Conservation (phyloP, 1,284 basidiomycete genomes). For the Exobasidium cylindrosporum region DNA sequence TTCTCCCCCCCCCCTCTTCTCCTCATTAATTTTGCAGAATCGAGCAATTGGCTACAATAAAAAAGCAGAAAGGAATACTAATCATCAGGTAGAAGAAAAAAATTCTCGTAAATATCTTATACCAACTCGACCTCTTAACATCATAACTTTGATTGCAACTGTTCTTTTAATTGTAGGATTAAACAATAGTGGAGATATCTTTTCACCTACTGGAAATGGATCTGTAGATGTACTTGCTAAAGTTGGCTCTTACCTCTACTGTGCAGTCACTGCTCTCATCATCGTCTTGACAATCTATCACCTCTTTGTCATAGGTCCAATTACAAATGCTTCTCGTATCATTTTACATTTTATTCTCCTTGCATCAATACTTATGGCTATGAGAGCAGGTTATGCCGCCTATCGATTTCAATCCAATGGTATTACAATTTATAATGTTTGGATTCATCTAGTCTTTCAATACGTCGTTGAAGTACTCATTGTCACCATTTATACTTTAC, state of each 20-base stretch:
- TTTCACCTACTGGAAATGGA: neutral
- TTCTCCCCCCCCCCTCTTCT: too few relatives aligned
- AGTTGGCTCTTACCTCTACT: neutral
- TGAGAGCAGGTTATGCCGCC: neutral
- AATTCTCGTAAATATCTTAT: neutral
- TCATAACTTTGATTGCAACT: neutral
- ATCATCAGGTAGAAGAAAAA: too few relatives aligned
- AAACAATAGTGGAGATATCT: neutral
- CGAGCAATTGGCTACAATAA: neutral
- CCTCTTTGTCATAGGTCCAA: neutral
- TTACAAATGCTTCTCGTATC: neutral
- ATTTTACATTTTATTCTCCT: neutral
- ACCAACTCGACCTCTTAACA: neutral
- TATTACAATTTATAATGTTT: neutral
- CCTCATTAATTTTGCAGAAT: neutral
- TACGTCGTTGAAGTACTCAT: neutral
- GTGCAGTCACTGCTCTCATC: neutral
- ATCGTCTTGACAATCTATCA: neutral
- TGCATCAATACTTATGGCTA: neutral
- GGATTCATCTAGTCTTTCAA: slow-evolving; percentile 1
- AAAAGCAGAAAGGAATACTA: neutral
- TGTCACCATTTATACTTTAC: slow-evolving; percentile 1
- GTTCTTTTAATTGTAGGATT: slow-evolving; percentile 7
- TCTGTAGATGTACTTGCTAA: neutral
- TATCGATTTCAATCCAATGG: neutral